These are phyloP conservation scores for Starmerella roubikii DNA, from an alignment of 805 yeast species.

Conservation along the genomic window DNA sequence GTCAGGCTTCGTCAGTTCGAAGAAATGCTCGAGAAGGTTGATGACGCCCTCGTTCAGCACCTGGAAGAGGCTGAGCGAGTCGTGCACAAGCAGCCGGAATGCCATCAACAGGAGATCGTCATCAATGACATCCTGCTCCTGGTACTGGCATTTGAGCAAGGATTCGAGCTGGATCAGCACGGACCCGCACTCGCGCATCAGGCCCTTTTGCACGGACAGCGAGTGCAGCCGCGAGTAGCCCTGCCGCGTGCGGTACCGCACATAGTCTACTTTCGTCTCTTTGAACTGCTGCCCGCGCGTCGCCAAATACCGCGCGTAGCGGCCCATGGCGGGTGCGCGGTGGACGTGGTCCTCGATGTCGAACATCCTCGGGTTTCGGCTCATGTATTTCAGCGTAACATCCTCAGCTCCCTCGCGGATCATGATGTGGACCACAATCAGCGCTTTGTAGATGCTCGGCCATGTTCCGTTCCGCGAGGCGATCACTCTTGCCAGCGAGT, in stretches of 20 bases:
- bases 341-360: constrained; percentile 29
- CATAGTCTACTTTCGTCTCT: constrained; percentile 57
- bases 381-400: constrained; percentile 50
- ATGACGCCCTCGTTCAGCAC: constrained; percentile 91
- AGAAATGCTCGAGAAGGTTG: constrained; percentile 82
- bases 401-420: constrained; percentile 80
- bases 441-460: constrained; percentile 79
- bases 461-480: constrained; percentile 57
- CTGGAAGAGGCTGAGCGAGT: constrained; percentile 73
- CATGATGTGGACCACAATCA: constrained; percentile 79
- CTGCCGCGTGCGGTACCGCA: constrained; percentile 39
- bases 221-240: constrained; percentile 49
- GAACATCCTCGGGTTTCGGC: constrained; percentile 38
- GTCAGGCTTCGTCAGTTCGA: constrained; percentile 76
- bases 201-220: constrained; percentile 60
- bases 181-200: constrained; percentile 71
- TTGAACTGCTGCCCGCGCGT: constrained; percentile 57
- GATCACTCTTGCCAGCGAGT: constrained; percentile 45
- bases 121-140: constrained; percentile 60
- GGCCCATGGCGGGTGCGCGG: constrained; percentile 32
- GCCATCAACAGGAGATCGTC: constrained; percentile 76
- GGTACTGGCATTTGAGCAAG: constrained; percentile 57
- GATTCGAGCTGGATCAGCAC: constrained; percentile 72
- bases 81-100: constrained; percentile 81
- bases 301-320: constrained; percentile 59